phyloP scores from a whole-genome alignment of 805 yeast genomes.

The Barnettozyma vustinii region DNA sequence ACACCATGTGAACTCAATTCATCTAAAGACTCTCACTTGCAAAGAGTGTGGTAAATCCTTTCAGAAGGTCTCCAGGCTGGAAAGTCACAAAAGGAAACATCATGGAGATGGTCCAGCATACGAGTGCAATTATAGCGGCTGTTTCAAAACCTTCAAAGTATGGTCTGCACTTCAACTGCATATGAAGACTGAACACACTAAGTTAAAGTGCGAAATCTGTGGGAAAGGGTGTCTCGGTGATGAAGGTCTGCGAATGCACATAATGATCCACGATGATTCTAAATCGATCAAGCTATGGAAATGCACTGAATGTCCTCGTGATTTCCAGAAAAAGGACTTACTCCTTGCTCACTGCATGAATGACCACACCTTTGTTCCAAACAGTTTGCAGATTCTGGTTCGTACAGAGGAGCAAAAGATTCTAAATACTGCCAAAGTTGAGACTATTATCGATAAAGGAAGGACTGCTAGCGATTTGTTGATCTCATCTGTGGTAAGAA shows the following conservation, averaged over 20 bases:
- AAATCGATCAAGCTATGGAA: conserved; percentile 46
- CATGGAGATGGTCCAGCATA: conserved; percentile 56
- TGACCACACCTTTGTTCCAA: conserved; percentile 31
- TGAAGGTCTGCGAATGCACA: conserved; percentile 64
- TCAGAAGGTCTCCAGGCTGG: conserved; percentile 57
- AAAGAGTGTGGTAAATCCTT: conserved; percentile 59
- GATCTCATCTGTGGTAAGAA: conserved; percentile 27
- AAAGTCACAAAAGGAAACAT: conserved; percentile 57
- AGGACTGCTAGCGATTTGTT: conserved; percentile 27
- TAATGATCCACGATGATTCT: conserved; percentile 59
- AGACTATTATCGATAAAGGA: conserved; percentile 22
- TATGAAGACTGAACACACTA: conserved; percentile 67
- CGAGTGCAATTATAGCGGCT: conserved; percentile 58
- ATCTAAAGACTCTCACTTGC: conserved; percentile 51
- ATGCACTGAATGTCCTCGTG: conserved; percentile 49
- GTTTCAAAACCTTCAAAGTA: conserved; percentile 54
- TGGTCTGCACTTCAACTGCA: conserved; percentile 75
- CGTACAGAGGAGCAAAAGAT: conserved; percentile 1
- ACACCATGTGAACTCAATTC: conserved; percentile 63
- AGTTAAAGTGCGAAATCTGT: conserved; percentile 58
- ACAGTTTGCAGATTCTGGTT: conserved; percentile 6
- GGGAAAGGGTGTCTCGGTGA: conserved; percentile 69
- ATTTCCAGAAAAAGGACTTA: conserved; percentile 52
- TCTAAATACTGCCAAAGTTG: conserved; percentile 20
- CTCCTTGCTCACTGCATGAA: conserved; percentile 49